Percentiles rank a stretch among this genome's conserved stretches.
phyloP scores from a whole-genome alignment of 208 protist species.

The Trypanosoma congolense region DNA sequence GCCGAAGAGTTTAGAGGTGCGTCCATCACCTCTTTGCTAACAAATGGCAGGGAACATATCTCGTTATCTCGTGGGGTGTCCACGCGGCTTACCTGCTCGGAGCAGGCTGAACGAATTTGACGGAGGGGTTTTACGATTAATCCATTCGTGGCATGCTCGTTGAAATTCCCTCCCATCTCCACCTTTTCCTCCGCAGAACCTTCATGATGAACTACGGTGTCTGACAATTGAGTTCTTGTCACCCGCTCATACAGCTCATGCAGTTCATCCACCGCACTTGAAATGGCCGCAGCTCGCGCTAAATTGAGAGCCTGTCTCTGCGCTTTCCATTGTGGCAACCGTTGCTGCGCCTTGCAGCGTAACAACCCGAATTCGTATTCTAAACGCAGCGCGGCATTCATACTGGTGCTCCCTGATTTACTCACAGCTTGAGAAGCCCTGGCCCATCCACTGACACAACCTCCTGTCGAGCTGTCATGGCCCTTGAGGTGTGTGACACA shows the following conservation, averaged over 20 bases:
- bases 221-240: conserved; percentile 3
- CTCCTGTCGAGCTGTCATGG: conserved; percentile 57
- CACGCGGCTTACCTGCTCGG: not conserved
- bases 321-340: conserved; percentile 56
- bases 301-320: conserved; percentile 44
- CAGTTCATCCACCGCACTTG: conserved; percentile 42
- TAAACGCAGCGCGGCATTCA: conserved; percentile 21
- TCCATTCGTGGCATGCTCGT: not conserved
- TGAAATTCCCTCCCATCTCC: not conserved
- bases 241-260: conserved; percentile 34
- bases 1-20: not conserved
- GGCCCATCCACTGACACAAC: conserved; percentile 56
- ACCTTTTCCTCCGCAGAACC: conserved; percentile 1
- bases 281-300: conserved; percentile 38
- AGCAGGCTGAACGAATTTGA: not conserved
- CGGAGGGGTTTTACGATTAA: not conserved
- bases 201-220: not conserved
- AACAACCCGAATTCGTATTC: conserved; percentile 35
- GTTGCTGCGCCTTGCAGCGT: conserved; percentile 22
- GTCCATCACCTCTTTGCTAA: not conserved
- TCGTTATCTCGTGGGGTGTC: not conserved
- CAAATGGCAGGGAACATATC: no score
- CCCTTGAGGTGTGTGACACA: conserved; percentile 36
- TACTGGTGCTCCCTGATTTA: no score
- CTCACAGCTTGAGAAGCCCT: conserved; percentile 26